Conservation (phyloP, 305 asterid genomes). For the Fraxinus sp. region DNA sequence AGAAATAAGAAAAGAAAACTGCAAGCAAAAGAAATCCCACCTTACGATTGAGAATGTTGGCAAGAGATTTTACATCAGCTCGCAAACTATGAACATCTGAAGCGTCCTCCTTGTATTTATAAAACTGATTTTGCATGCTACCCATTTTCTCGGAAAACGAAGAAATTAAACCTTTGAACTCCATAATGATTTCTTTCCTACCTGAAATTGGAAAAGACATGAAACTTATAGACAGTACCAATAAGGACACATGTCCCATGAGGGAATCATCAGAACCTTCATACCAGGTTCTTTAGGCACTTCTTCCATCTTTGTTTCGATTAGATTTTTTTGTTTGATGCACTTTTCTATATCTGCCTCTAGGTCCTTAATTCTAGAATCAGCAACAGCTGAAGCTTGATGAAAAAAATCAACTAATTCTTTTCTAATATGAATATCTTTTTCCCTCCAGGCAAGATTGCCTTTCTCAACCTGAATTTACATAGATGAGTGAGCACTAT, state of each 20-base stretch:
- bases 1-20: conserved; percentile 5
- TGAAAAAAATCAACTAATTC: conserved; percentile 75
- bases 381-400: conserved; percentile 66
- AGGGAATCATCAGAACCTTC: not conserved
- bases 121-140: conserved; percentile 75
- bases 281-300: conserved; percentile 84
- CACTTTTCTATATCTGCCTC: conserved; percentile 64
- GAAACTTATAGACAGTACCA: not conserved
- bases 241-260: not conserved
- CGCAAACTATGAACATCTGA: conserved; percentile 68
- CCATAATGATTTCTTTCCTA: conserved; percentile 78
- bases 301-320: conserved; percentile 65
- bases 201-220: conserved; percentile 47
- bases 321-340: conserved; percentile 46
- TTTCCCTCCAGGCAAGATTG: conserved; percentile 78
- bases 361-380: conserved; percentile 71
- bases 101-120: conserved; percentile 74
- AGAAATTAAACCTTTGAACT: conserved; percentile 74
- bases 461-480: conserved; percentile 75
- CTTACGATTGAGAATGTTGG: conserved; percentile 66
- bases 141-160: conserved; percentile 90
- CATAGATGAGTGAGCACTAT: conserved; percentile 27
- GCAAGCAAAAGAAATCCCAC: conserved; percentile 34
- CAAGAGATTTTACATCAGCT: conserved; percentile 70
- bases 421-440: conserved; percentile 65